Base-by-base conservation (phyloP, 2,329 filamentous ascomycete species). In the Hypoxylon sp. region DNA sequence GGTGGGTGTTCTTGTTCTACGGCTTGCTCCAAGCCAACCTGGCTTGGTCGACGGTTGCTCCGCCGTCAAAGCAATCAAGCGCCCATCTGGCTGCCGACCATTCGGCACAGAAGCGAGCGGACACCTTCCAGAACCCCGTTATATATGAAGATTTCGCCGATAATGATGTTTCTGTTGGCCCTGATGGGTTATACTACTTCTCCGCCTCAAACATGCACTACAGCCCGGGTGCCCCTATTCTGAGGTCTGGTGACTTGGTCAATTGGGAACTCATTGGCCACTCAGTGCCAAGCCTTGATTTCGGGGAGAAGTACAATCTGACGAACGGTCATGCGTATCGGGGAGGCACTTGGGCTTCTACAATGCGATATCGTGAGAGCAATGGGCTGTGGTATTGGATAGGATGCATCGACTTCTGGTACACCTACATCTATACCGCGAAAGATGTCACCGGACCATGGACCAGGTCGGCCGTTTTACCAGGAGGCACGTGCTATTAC, bases 201-300 rank as follows among this genome's bases (percentile, higher is more conserved):
- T 85, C 84, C 0, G 84, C 86, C 0, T 88, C 86, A 1, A 87
- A 82, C 6, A 86, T 89, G 72, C 84, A 86, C 56, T 88, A 85
- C 72, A 86, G 83, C 10, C 83, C 87, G 0, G 87, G 86, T 8
- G 87, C 87, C 0, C 86, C 87, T 0, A 80, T 89, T 2, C 78
- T 89, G 0, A 80, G 81, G 24, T 89, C 87, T 0, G 83, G 83
- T 55, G 86, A 89, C 72, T 81, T 89, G 0, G 81, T 85, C 35
- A 86, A 85, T 67, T 86, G 84, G 84, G 80, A 85, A 17, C 72
- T 78, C 2, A 75, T 84, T 21, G 79, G 81, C 3, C 84, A 86
- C 71, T 82, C 81, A 0, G 79, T 86, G 3, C 83, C 84, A 0
- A 72, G 72, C 1, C 76, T 86, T 1, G 75, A 81, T 55, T 88